Evolutionary conservation across 1,139 yeast genomes (phyloP), one percentile per base, ranked within the genome.

Genomic region (Martiniozyma asiatica): DNA sequence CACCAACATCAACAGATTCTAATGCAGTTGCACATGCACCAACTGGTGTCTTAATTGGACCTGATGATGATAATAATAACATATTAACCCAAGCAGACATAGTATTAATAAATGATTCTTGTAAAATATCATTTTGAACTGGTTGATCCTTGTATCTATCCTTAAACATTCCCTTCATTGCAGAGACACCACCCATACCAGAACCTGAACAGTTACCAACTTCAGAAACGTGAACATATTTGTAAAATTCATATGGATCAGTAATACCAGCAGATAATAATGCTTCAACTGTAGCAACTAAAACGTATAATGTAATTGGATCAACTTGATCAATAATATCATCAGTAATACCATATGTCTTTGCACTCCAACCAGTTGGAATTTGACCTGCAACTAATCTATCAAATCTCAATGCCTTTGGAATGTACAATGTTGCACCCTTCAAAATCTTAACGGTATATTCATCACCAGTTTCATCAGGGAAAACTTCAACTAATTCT

Each of bases 11-110:
- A 45, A 92, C 84, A 39, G 98, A 89, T 65, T 89, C 98, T 41
- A 92, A 79, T 36, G 98, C 92, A 45, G 98, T 89, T 31, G 98
- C 98, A 69, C 98, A 89, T 29, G 98, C 98, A 65, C 95, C 98
- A 37, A 89, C 98, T 34, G 98, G 97, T 19, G 98, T 89, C 71
- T 87, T 87, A 58, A 87, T 85, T 40, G 98, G 98, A 62, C 98
- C 98, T 38, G 96, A 82, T n/a, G 97, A 79, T 15, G 97, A 87
- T 42, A 89, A 67, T 56, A 89, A 68, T 67, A 89, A 71, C 98
- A 89, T 89, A 55, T 89, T 89, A 45, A 89, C 95, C 98, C 98
- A 89, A 41, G 98, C 98, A 44, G 95, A 72, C 97, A 89, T 89
- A 37, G 98, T 89, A 68, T 89, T 89, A 63, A 92, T 85, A 63